phyloP scores from a whole-genome alignment of 192 early-diverging fungal species.

The Linnemannia zychae region DNA sequence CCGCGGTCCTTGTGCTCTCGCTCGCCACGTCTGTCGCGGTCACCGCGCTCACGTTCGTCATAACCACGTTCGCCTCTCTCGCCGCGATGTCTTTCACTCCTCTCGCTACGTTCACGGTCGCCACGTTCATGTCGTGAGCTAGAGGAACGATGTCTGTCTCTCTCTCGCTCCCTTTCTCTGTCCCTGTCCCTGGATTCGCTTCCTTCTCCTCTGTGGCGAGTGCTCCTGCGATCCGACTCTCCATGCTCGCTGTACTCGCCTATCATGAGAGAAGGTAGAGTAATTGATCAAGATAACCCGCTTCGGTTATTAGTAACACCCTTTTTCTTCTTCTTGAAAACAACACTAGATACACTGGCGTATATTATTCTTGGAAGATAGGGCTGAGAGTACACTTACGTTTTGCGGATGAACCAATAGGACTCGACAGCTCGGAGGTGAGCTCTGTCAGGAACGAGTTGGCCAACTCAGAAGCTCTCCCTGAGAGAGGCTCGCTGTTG shows the following conservation, averaged over 20 bases:
- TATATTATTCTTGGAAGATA: not conserved
- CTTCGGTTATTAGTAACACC: not conserved
- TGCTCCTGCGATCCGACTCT: conserved; percentile 49
- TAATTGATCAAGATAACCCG: not conserved
- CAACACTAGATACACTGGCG: not conserved
- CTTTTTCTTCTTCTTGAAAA: not conserved
- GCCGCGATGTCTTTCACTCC: conserved; percentile 30
- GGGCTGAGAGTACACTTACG: conserved; percentile 15
- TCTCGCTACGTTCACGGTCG: conserved; percentile 51
- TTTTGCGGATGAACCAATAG: conserved; percentile 20
- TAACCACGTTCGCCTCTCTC: conserved; percentile 40
- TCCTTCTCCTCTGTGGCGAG: conserved; percentile 48
- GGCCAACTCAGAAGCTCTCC: conserved; percentile 49
- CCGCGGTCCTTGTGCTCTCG: conserved; percentile 55
- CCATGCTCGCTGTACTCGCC: conserved; percentile 41
- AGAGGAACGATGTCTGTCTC: conserved; percentile 56
- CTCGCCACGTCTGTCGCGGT: conserved; percentile 59
- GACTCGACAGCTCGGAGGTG: conserved; percentile 20
- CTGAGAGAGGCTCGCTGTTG: conserved; percentile 43
- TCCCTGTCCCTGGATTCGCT: conserved; percentile 61
- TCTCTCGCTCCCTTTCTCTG: conserved; percentile 65
- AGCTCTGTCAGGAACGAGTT: conserved; percentile 52
- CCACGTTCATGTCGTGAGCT: conserved; percentile 56
- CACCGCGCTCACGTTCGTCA: conserved; percentile 37
- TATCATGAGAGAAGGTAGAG: not conserved